Evolutionary conservation across 257 asterid species (phyloP).

Genomic region (Haberlea rhodopensis): DNA sequence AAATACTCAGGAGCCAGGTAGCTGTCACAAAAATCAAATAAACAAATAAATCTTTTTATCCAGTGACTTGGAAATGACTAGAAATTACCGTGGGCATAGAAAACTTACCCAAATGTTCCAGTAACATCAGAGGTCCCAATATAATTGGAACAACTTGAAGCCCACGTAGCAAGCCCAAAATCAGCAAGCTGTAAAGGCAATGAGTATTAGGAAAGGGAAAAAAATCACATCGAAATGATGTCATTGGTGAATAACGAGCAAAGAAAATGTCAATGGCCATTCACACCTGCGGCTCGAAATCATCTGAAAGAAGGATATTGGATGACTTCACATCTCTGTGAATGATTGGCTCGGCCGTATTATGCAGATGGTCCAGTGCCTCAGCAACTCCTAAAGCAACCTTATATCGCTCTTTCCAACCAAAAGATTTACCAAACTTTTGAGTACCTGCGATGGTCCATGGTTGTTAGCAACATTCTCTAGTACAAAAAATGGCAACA

Average conservation of each 20-base stretch:
- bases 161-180: slow-evolving; percentile 85
- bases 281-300: slow-evolving; percentile 78
- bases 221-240: background rate
- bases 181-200: slow-evolving; percentile 29
- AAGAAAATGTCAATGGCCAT: background rate
- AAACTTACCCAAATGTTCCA: slow-evolving; percentile 89
- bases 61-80: slow-evolving; percentile 13
- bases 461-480: slow-evolving; percentile 21
- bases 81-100: slow-evolving; percentile 14
- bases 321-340: slow-evolving; percentile 96
- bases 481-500: slow-evolving; percentile 6
- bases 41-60: slow-evolving; percentile 2
- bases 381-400: slow-evolving; percentile 88
- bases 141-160: slow-evolving; percentile 58
- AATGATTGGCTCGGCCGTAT: slow-evolving; percentile 52
- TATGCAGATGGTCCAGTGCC: slow-evolving; percentile 78
- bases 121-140: slow-evolving; percentile 63
- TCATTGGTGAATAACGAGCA: slow-evolving; percentile 7
- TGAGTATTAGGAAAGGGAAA: background rate
- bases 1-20: slow-evolving; percentile 94
- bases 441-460: slow-evolving; percentile 40
- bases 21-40: slow-evolving; percentile 39
- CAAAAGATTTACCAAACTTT: slow-evolving; percentile 38
- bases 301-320: slow-evolving; percentile 81
- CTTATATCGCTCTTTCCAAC: slow-evolving; percentile 75